phyloP scores from a whole-genome alignment of 768 basidiomycete genomes.

The Epithele typhae region DNA sequence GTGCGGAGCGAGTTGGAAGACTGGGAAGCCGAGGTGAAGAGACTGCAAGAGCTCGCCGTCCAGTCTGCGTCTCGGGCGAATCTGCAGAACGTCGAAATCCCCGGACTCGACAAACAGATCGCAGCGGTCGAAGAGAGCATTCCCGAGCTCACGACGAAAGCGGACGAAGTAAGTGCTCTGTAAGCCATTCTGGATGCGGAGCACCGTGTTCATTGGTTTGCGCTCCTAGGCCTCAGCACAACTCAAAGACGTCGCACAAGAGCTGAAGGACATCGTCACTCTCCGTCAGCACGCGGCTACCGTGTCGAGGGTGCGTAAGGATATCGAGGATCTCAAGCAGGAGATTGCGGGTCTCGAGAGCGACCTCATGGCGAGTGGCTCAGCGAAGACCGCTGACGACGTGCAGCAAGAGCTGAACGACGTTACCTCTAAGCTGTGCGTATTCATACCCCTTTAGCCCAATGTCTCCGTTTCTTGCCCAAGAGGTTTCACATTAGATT shows the following conservation, averaged over 20 bases:
- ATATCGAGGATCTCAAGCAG: slow-evolving; percentile 52
- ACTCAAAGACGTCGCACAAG: slow-evolving; percentile 49
- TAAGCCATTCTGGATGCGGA: not conserved
- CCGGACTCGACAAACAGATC: slow-evolving; percentile 58
- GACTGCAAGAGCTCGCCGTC: slow-evolving; percentile 57
- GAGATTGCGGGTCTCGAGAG: slow-evolving; percentile 65
- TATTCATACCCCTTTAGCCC: no score
- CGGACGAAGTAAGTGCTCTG: slow-evolving; percentile 58
- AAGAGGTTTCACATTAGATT: not conserved
- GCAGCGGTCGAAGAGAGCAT: slow-evolving; percentile 51
- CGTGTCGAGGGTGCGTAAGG: slow-evolving; percentile 54
- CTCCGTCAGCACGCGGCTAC: slow-evolving; percentile 60
- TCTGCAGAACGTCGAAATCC: slow-evolving; percentile 59
- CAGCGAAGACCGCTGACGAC: slow-evolving; percentile 78
- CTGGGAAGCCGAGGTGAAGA: slow-evolving; percentile 59
- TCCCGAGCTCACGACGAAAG: slow-evolving; percentile 44
- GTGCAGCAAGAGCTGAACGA: slow-evolving; percentile 74
- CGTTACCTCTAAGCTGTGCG: slow-evolving; percentile 64
- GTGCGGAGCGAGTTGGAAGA: slow-evolving; percentile 42
- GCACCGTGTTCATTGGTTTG: not conserved
- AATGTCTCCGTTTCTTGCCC: not conserved
- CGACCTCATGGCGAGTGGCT: slow-evolving; percentile 68
- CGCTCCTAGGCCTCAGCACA: slow-evolving; percentile 44
- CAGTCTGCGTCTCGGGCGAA: slow-evolving; percentile 49
- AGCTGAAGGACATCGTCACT: slow-evolving; percentile 53